These are phyloP conservation scores for Thecaphora frezii DNA, from an alignment of 1,284 basidiomycete genomes.

Conservation along the genomic window DNA sequence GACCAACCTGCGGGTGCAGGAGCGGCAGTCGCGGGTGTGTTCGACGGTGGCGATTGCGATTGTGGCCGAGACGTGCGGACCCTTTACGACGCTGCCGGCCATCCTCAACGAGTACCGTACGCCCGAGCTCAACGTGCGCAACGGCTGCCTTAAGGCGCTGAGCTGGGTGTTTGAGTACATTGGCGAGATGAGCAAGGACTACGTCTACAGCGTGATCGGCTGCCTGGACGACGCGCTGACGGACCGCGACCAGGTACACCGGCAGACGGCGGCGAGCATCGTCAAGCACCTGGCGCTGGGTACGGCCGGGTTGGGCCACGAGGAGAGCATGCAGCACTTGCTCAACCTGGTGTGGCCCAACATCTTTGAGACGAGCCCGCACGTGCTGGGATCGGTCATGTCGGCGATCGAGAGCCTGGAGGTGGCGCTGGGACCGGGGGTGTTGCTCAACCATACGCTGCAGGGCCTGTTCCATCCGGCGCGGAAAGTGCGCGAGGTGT, in stretches of 20 bases:
- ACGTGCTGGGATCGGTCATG: constrained; percentile 82
- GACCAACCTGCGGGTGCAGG: constrained; percentile 96
- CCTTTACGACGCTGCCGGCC: constrained; percentile 98
- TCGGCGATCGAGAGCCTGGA: constrained; percentile 90
- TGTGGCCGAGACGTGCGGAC: constrained; percentile 87
- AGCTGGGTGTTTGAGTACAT: constrained; percentile 99
- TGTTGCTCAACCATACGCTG: constrained; percentile 76
- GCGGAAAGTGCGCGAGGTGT: constrained; percentile 85
- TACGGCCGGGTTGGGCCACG: constrained; percentile 92
- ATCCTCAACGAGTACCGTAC: constrained; percentile 99
- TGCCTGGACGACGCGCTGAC: constrained; percentile 97
- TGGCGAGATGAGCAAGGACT: constrained; percentile 98
- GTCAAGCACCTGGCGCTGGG: constrained; percentile 97
- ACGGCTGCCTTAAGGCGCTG: constrained; percentile 97
- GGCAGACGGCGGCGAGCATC: constrained; percentile 97
- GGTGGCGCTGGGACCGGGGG: constrained; percentile 88
- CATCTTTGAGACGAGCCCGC: constrained; percentile 95
- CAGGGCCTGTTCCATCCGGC: constrained; percentile 68
- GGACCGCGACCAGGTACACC: constrained; percentile 95
- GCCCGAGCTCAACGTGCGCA: constrained; percentile 90
- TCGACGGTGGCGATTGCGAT: constrained; percentile 90
- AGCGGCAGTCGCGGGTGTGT: constrained; percentile 97
- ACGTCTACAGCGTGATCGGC: constrained; percentile 92
- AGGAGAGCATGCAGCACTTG: constrained; percentile 94
- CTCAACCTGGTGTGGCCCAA: constrained; percentile 99